Evolutionary conservation across 345 rosid genomes (phyloP).

Genomic region (Acer campestre): DNA sequence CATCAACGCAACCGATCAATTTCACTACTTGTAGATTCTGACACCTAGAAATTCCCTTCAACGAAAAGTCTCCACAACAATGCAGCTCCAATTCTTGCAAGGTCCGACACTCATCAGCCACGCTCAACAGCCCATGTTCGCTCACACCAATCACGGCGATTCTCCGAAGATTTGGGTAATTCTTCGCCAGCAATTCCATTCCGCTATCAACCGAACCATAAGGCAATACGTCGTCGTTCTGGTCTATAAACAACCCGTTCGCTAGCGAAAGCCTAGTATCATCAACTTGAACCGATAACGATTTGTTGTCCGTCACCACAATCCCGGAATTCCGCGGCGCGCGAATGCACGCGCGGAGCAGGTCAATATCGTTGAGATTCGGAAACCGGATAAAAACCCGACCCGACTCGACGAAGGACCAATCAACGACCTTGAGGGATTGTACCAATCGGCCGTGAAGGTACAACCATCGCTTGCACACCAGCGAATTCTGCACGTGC

Average conservation of each 20-base stretch:
- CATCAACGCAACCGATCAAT: constrained; percentile 42
- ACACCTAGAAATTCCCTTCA: constrained; percentile 54
- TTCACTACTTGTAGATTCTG: constrained; percentile 58
- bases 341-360: constrained; percentile 41
- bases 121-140: constrained; percentile 43
- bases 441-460: constrained; percentile 56
- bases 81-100: constrained; percentile 69
- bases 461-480: constrained; percentile 61
- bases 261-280: constrained; percentile 11
- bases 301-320: constrained; percentile 33
- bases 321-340: constrained; percentile 38
- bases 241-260: constrained; percentile 23
- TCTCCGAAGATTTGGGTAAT: constrained; percentile 55
- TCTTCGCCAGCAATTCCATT: constrained; percentile 38
- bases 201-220: constrained; percentile 31
- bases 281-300: constrained; percentile 33
- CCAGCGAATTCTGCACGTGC: constrained; percentile 40
- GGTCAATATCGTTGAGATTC: constrained; percentile 40
- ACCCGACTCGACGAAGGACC: constrained; percentile 54
- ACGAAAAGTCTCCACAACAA: constrained; percentile 50
- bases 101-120: constrained; percentile 45
- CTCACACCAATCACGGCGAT: constrained; percentile 44
- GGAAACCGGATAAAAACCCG: constrained; percentile 58
- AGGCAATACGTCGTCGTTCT: constrained; percentile 33
- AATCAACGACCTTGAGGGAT: constrained; percentile 49